Base-by-base conservation (phyloP, 2,329 filamentous ascomycete species). In the Furcasterigmium sp. region DNA sequence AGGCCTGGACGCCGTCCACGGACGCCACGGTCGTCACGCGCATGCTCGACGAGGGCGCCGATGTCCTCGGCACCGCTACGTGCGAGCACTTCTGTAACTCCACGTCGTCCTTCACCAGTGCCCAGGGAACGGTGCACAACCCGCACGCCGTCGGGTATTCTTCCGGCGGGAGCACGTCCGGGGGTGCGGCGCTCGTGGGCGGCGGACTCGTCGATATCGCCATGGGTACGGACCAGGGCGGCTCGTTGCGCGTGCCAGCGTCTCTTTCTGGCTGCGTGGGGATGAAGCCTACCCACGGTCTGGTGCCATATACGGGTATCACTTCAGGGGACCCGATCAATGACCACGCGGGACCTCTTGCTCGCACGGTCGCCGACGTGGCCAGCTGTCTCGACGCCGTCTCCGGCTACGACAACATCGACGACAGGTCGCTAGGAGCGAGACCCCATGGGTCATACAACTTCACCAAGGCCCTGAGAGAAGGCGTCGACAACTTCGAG, bases 51-150 rank as follows among this genome's bases (percentile, higher is more conserved):
- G 72, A 71, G 3, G 75, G 75, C 0, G 75, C 67, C 0, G 54
- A 67, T 35, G 69, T 80, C 14, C 60, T 67, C 8, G 70, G 76
- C 10, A 77, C 73, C 1, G 63, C 72, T 1, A 67, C 67, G 0
- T 80, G 76, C 45, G 76, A 80, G 47, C 75, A 76, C 50, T 69
- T 72, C 38, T 78, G 72, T 48, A 68, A 69, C 46, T 70, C 68
- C 0, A 70, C 71, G 1, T 64, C 66, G 0, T 72, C 69, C 0
- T 73, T 68, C 46, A 73, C 68, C 0, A 67, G 64, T 28, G 67
- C 67, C 6, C 68, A 67, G 14, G 72, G 73, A 1, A 56, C 57
- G 1, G 62, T 76, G 6, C 60, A 75, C 10, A 76, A 73, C 36
- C 72, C 73, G 0, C 61, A 62, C 23, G 51, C 49, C 1, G 53